A percentile compares a stretch with the other conserved stretches of the same genome.
Evolutionary conservation across 352 stramenopile genomes (phyloP).

Genomic region (Phytophthora europaea): DNA sequence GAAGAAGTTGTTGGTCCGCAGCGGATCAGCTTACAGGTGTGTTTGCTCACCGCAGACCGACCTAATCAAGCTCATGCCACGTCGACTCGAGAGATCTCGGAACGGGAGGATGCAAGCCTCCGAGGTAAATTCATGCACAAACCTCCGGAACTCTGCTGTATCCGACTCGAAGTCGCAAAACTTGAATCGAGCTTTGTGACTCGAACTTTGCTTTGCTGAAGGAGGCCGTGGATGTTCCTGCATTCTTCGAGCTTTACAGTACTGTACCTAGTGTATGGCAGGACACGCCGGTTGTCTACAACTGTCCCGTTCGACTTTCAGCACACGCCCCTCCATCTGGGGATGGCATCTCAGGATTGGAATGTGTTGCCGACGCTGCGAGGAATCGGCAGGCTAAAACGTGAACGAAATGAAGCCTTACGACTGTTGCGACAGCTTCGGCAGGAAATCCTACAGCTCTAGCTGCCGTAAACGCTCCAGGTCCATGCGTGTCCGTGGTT

Average conservation of each 20-base stretch:
- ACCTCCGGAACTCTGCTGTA: neutral
- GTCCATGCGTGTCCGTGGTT: too few relatives aligned
- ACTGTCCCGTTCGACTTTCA: constrained; percentile 24
- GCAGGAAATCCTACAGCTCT: constrained; percentile 11
- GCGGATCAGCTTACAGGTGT: neutral
- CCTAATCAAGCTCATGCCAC: neutral
- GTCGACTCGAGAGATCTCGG: neutral
- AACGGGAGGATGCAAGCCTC: too few relatives aligned
- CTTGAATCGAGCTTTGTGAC: neutral
- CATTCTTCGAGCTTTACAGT: too few relatives aligned
- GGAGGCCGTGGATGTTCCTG: neutral
- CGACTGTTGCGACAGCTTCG: constrained; percentile 24
- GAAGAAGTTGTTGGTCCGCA: neutral
- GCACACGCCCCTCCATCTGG: constrained; percentile 16
- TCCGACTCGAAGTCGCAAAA: neutral
- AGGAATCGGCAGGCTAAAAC: neutral
- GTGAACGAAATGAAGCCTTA: neutral
- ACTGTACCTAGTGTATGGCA: too few relatives aligned
- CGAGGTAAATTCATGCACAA: too few relatives aligned
- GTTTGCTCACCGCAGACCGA: constrained; percentile 6
- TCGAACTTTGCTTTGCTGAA: neutral
- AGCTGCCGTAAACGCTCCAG: constrained; percentile 18
- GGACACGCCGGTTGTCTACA: constrained; percentile 37
- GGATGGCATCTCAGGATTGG: constrained; percentile 31
- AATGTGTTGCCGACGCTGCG: constrained; percentile 25